Percentiles rank a stretch among this genome's conserved stretches.
These are phyloP conservation scores for Cudoniella acicularis DNA, from an alignment of 495 filamentous ascomycete species.

Conservation along the genomic window DNA sequence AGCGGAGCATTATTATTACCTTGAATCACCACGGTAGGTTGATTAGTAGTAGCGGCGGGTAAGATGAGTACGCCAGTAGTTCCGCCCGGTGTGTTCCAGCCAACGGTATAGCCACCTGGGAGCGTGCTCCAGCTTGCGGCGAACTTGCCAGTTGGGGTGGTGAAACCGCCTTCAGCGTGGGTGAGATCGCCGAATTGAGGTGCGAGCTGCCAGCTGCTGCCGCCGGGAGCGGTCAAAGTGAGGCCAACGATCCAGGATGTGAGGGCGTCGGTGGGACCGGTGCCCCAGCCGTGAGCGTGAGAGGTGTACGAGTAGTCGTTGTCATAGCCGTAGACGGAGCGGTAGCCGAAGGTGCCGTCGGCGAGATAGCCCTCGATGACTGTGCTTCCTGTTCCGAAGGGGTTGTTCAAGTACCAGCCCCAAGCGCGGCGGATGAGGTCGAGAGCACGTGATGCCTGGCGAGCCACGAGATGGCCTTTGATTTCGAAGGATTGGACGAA, in stretches of 20 bases:
- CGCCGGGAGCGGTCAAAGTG: constrained; percentile 44
- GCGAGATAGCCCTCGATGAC: constrained; percentile 59
- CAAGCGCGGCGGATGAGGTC: constrained; percentile 59
- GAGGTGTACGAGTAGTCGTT: constrained; percentile 51
- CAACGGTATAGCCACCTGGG: constrained; percentile 18
- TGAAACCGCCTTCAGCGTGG: constrained; percentile 54
- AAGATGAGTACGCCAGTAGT: constrained; percentile 27
- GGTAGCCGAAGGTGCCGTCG: constrained; percentile 57
- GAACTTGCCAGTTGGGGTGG: constrained; percentile 51
- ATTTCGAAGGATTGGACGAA: constrained; percentile 64
- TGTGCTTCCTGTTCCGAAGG: constrained; percentile 58
- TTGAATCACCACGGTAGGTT: neutral
- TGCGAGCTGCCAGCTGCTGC: constrained; percentile 49
- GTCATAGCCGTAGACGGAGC: constrained; percentile 44
- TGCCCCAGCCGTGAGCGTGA: constrained; percentile 55
- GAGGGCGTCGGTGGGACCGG: constrained; percentile 55
- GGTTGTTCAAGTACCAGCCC: constrained; percentile 61
- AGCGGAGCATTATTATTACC: neutral
- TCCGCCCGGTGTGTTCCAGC: constrained; percentile 21
- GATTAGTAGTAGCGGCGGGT: constrained; percentile 4
- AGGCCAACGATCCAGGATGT: constrained; percentile 57
- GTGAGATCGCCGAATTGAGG: constrained; percentile 57
- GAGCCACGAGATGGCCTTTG: constrained; percentile 53
- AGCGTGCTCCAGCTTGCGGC: constrained; percentile 26
- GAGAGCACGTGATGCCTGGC: constrained; percentile 49